These are phyloP conservation scores for Boletus eberwhitei DNA, from an alignment of 768 basidiomycete species.

Conservation along the genomic window DNA sequence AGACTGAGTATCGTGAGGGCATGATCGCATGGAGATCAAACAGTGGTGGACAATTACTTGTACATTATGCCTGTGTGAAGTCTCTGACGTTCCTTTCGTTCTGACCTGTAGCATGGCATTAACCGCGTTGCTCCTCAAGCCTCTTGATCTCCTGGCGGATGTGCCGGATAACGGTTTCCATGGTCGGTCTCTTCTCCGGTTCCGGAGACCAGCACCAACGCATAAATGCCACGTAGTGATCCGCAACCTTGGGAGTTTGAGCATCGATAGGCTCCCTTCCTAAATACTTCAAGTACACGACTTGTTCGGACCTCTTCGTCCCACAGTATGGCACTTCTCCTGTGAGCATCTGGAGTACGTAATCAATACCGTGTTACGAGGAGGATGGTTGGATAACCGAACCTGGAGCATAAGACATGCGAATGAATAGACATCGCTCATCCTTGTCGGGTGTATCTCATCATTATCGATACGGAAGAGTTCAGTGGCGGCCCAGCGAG, in stretches of 20 bases:
- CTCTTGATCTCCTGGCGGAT: background rate
- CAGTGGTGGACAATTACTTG: too few species aligned
- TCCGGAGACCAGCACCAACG: conserved; percentile 9
- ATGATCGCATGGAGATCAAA: too few species aligned
- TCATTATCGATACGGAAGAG: background rate
- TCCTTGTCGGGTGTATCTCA: conserved; percentile 2
- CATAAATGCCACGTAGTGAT: conserved; percentile 2
- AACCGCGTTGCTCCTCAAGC: background rate
- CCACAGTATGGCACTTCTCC: conserved; percentile 7
- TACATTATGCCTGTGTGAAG: too few species aligned
- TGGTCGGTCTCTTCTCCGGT: conserved; percentile 10
- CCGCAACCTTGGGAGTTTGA: conserved; percentile 1
- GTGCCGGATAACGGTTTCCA: conserved; percentile 4
- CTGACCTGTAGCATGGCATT: background rate
- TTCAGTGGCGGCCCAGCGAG: conserved; percentile 14
- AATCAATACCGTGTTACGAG: background rate
- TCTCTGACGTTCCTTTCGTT: background rate
- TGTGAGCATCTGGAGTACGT: conserved; percentile 3
- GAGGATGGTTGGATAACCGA: background rate
- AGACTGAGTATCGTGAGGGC: too few species aligned
- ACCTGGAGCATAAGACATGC: conserved; percentile 18
- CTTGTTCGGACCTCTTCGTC: conserved; percentile 7
- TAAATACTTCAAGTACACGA: conserved; percentile 12
- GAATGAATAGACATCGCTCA: conserved; percentile 17
- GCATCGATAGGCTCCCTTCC: conserved; percentile 14